Base-by-base conservation (phyloP, 2,329 filamentous ascomycete species). In the Ambrosiella cleistominuta region DNA sequence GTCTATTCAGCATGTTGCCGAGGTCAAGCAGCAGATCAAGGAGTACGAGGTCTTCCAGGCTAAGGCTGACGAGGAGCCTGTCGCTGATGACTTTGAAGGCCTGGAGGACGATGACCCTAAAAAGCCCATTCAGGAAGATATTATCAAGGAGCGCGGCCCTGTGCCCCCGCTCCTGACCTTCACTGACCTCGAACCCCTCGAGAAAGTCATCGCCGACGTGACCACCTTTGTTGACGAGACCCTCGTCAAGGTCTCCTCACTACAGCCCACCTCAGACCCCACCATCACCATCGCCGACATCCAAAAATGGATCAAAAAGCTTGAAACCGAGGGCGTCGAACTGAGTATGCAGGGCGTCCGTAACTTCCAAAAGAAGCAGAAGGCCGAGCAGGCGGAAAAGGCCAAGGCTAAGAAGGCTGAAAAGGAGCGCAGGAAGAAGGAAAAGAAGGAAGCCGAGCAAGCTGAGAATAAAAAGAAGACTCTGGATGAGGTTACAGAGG, bases 221-320 rank as follows among this genome's bases (percentile, higher is more conserved):
- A 72, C 76, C 13, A 74, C 77, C 17, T 98, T 91, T 91, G 75
- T 98, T 17, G 78, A 82, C 38, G 78, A 85, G 63, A 84, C 86
- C 66, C 71, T 86, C 53, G 73, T 76, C 1, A 77, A 78, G 64
- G 91, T 97, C 69, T 79, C 82, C 37, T 82, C 80, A 63, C 79
- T 95, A 2, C 72, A 76, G 13, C 71, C 75, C 1, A 81, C 82
- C 1, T 86, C 88, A 8, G 82, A 97, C 63, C 86, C 88, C 0
- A 82, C 83, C 6, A 74, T 95, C 7, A 76, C 84, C 0, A 73
- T 82, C 63, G 82, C 83, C 66, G 90, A 95, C 36, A 70, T 95
- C 37, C 73, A 81, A 60, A 75, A 74, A 27, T 85, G 84, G 69
- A 77, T 82, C 13, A 80, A 82, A 64, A 80, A 86, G 67, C 76